Evolutionary conservation across 2,329 filamentous ascomycete genomes (phyloP).

Genomic region (Arthroderma sp.): DNA sequence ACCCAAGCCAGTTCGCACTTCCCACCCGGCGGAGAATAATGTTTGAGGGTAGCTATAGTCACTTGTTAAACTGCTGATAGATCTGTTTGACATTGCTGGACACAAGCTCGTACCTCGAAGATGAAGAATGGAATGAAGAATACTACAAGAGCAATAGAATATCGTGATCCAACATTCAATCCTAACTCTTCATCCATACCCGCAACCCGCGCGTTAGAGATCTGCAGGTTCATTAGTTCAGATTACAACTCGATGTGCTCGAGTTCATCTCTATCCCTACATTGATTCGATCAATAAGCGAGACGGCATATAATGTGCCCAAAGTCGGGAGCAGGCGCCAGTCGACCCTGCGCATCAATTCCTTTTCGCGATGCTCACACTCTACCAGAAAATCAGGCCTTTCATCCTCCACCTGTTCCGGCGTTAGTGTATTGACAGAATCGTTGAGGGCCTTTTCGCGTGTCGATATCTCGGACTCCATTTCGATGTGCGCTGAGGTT

Average conservation of each 20-base stretch:
- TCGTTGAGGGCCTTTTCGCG: no score
- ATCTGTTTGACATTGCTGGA: no score
- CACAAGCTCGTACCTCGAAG: constrained; percentile 8
- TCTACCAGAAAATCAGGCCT: constrained; percentile 1
- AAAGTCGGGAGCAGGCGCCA: constrained; percentile 48
- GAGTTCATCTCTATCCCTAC: constrained; percentile 22
- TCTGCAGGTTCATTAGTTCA: neutral
- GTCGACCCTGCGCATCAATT: constrained; percentile 42
- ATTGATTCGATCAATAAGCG: constrained; percentile 68
- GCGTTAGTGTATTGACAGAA: no score
- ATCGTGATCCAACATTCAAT: constrained; percentile 8
- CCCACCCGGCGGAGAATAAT: constrained; percentile 10
- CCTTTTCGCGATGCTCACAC: constrained; percentile 17
- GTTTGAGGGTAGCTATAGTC: constrained; percentile 8
- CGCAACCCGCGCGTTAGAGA: constrained; percentile 8
- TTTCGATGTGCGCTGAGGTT: no score
- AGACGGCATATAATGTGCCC: constrained; percentile 58
- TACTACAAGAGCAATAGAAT: constrained; percentile 9
- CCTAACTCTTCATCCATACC: constrained; percentile 9
- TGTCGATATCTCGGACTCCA: no score
- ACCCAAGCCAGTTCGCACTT: constrained; percentile 9
- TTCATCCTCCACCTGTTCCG: constrained; percentile 1
- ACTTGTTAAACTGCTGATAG: neutral
- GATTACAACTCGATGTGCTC: neutral
- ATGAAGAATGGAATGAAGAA: constrained; percentile 14